Base-by-base conservation (phyloP, 2,329 filamentous ascomycete genomes). In the Cercospora canescens region DNA sequence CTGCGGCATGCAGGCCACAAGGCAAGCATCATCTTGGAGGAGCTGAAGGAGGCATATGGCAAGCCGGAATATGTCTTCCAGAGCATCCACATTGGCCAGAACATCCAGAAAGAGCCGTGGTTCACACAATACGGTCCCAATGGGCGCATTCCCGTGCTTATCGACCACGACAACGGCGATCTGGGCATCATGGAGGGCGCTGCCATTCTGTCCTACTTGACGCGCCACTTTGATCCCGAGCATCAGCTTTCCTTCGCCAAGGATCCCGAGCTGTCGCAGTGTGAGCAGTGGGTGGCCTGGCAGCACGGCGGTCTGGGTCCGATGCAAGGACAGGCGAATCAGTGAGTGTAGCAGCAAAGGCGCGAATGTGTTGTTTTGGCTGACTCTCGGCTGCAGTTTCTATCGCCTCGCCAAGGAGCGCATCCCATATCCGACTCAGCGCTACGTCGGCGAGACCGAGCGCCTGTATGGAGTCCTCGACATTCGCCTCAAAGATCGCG, bases 91-190 rank as follows among this genome's bases (percentile, higher is more conserved):
- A 90, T 88, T 69, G 72, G 73, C 65, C 81, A 87, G 72, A 88
- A 89, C 78, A 84, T 88, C 30, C 89, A 91, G 71, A 90, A 90
- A 76, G 83, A 90, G 80, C 81, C 84, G 1, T 91, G 88, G 88
- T 91, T 86, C 79, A 87, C 84, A 0, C 84, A 85, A 39, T 74
- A 88, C 32, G 85, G 84, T 66, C 88, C 88, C 39, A 91, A 91
- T 76, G 88, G 88, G 3, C 83, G 87, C 16, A 89, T 90, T 70
- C 87, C 88, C 1, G 87, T 85, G 55, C 84, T 91, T 55, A 83
- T 90, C 32, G 88, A 91, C 78, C 88, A 91, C 70, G 87, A 90
- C 76, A 83, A 86, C 67, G 80, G 80, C 63, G 84, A 78, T 55
- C 86, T 90, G 60, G 78, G 84, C 50, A 87, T 83, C 56, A 77